Conservation (phyloP, 495 filamentous ascomycete species). For the Astrocystis sublimbata region DNA sequence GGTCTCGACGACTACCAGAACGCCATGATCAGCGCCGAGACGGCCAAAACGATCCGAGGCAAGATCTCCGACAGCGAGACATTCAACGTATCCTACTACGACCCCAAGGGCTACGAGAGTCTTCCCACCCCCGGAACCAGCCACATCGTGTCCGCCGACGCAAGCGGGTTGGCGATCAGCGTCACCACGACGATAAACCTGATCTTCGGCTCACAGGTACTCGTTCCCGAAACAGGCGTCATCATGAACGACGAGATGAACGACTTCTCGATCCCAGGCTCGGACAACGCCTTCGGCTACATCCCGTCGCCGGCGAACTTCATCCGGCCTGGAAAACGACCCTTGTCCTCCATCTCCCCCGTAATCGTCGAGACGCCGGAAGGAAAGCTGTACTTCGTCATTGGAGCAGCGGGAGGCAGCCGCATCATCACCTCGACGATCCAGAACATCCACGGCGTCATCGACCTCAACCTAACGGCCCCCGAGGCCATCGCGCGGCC, state of each 20-base stretch:
- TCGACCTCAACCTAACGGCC: slow-evolving; percentile 63
- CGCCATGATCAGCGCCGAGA: slow-evolving; percentile 61
- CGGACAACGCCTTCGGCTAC: slow-evolving; percentile 78
- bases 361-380: slow-evolving; percentile 71
- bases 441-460: slow-evolving; percentile 70
- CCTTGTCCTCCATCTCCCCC: slow-evolving; percentile 76
- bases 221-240: slow-evolving; percentile 74
- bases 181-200: slow-evolving; percentile 77
- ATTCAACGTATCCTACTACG: slow-evolving; percentile 64
- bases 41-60: slow-evolving; percentile 57
- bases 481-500: slow-evolving; percentile 64
- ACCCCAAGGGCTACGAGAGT: slow-evolving; percentile 61
- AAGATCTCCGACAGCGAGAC: slow-evolving; percentile 68
- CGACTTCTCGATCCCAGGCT: slow-evolving; percentile 79
- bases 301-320: slow-evolving; percentile 78
- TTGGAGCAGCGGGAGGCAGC: slow-evolving; percentile 82
- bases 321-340: slow-evolving; percentile 77
- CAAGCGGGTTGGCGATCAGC: slow-evolving; percentile 64
- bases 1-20: slow-evolving; percentile 64
- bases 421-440: slow-evolving; percentile 84
- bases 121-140: slow-evolving; percentile 70
- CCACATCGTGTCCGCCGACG: slow-evolving; percentile 66
- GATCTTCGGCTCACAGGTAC: slow-evolving; percentile 68
- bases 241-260: slow-evolving; percentile 97
- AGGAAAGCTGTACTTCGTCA: slow-evolving; percentile 64